Conservation (phyloP, 305 asterid genomes). For the Andrographis paniculata region DNA sequence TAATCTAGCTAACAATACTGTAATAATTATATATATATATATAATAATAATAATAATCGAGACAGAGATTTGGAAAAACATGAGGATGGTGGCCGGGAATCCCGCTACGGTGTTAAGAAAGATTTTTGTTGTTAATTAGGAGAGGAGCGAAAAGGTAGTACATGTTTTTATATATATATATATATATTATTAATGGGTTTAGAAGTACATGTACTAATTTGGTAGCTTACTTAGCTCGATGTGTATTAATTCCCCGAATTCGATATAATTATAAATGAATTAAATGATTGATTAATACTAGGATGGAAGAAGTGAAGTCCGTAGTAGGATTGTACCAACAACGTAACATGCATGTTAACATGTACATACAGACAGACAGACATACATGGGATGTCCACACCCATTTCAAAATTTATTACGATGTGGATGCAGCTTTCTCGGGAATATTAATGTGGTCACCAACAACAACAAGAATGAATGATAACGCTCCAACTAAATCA, state of each 20-base stretch:
- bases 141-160: neutral
- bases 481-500: conserved; percentile 17
- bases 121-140: conserved; percentile 31
- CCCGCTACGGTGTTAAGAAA: conserved; percentile 51
- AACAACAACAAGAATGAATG: conserved; percentile 25
- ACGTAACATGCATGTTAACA: too few species aligned
- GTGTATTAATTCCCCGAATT: too few species aligned
- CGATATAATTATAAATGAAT: too few species aligned
- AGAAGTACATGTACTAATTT: conserved; percentile 22
- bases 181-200: too few species aligned
- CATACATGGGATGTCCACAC: conserved; percentile 11
- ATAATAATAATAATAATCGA: too few species aligned
- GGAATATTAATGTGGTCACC: conserved; percentile 19
- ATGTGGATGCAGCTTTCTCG: conserved; percentile 24
- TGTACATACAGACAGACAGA: too few species aligned
- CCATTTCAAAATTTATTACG: conserved; percentile 22
- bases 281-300: too few species aligned
- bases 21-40: too few species aligned
- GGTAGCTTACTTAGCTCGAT: too few species aligned
- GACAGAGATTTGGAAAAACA: conserved; percentile 33
- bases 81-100: conserved; percentile 46
- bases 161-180: conserved; percentile 10
- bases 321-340: too few species aligned
- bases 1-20: too few species aligned
- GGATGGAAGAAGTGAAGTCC: too few species aligned